A percentile compares a stretch with the other conserved stretches of the same genome.
phyloP scores from a whole-genome alignment of 2,329 filamentous ascomycete genomes.

The Biscogniauxia sp. region DNA sequence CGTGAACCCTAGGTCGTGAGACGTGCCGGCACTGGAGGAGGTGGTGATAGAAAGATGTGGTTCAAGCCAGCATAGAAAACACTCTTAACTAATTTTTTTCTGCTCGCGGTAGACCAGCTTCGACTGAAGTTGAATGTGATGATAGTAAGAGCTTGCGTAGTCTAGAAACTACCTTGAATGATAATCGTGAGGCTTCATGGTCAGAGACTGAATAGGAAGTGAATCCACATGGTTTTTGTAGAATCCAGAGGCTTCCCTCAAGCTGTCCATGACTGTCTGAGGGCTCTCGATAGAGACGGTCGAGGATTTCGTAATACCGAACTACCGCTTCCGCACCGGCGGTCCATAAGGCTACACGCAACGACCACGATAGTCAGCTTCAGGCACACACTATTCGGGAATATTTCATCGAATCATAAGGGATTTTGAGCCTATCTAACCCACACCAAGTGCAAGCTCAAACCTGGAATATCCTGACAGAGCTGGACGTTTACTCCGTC shows the following conservation, averaged over 20 bases:
- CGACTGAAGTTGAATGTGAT: constrained; percentile 7
- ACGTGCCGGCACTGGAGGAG: constrained; percentile 5
- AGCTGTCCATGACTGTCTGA: constrained; percentile 11
- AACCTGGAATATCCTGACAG: constrained; percentile 32
- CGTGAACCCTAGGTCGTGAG: background rate
- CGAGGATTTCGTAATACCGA: constrained; percentile 5
- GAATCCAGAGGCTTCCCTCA: constrained; percentile 17
- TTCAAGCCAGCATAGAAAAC: constrained; percentile 8
- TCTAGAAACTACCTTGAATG: constrained; percentile 19
- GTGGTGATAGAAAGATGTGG: constrained; percentile 3
- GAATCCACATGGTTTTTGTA: constrained; percentile 32
- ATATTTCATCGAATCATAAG: constrained; percentile 30
- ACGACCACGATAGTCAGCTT: constrained; percentile 21
- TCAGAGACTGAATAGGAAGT: constrained; percentile 18
- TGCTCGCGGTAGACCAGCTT: constrained; percentile 1
- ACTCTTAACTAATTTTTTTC: constrained; percentile 10
- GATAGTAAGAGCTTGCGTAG: constrained; percentile 23
- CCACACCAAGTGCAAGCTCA: constrained; percentile 26
- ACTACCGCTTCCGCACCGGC: constrained; percentile 16
- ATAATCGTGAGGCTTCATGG: constrained; percentile 22
- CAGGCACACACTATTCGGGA: constrained; percentile 12
- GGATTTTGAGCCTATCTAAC: constrained; percentile 24
- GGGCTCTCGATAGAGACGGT: constrained; percentile 22
- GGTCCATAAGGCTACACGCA: constrained; percentile 21
- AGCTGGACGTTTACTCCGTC: constrained; percentile 30